A percentile compares a stretch with the other conserved stretches of the same genome.
phyloP scores from a whole-genome alignment of 2,329 filamentous ascomycete species.

The Diaporthe capsici region DNA sequence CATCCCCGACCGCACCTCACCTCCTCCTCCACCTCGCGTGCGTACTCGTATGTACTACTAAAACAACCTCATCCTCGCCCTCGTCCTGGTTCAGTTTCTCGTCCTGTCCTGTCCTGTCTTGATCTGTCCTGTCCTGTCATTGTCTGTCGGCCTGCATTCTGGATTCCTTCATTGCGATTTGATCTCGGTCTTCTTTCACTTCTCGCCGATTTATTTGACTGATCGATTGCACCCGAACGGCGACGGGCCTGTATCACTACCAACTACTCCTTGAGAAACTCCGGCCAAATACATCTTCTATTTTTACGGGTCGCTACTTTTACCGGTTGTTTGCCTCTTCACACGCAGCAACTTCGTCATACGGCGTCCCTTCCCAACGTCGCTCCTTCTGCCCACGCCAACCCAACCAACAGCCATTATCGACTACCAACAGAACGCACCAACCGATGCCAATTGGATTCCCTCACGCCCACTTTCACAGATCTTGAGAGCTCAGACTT shows the following conservation, averaged over 20 bases:
- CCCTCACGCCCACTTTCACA: too few relatives aligned
- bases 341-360: not conserved
- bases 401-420: not conserved
- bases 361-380: not conserved
- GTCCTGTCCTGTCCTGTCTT: not conserved
- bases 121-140: slow-evolving; percentile 12
- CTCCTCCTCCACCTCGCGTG: slow-evolving; percentile 11
- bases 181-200: slow-evolving; percentile 1
- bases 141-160: slow-evolving; percentile 16
- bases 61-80: slow-evolving; percentile 15
- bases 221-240: not conserved
- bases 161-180: slow-evolving; percentile 22
- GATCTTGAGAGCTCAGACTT: not conserved
- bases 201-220: not conserved
- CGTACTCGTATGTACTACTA: slow-evolving; percentile 26
- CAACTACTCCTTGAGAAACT: not conserved
- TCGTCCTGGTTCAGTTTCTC: not conserved
- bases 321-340: not conserved
- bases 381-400: not conserved
- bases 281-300: not conserved
- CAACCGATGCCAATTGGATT: not conserved
- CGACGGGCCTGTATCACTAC: slow-evolving; percentile 13
- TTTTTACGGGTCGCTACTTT: slow-evolving; percentile 15
- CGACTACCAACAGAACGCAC: not conserved
- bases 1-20: slow-evolving; percentile 27